Evolutionary conservation across 1,284 basidiomycete genomes (phyloP).

Genomic region (Apiotrichum gracile): DNA sequence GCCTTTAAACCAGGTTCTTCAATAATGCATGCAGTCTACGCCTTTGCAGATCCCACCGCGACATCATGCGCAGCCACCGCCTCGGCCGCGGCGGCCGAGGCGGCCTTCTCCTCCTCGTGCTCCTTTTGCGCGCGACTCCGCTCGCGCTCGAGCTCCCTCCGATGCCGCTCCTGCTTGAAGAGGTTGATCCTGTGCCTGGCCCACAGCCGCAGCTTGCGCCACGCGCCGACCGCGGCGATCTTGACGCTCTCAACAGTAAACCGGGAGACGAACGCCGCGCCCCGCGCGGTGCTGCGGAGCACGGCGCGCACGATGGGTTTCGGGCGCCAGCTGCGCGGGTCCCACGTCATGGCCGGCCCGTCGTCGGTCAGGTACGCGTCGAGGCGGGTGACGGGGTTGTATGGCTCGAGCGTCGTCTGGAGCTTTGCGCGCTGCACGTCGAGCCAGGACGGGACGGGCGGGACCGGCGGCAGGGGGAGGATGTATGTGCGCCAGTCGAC

Average conservation of each 20-base stretch:
- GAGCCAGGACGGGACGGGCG: background rate
- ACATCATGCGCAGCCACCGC: no score
- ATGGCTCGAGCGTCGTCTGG: background rate
- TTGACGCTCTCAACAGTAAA: background rate
- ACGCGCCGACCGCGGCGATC: background rate
- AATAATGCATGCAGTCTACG: no score
- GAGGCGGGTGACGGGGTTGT: conserved; percentile 7
- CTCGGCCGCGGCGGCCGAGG: no score
- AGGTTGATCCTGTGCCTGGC: no score
- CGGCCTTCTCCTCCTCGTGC: no score
- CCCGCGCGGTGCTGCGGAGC: background rate
- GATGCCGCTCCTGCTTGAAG: no score
- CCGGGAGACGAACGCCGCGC: background rate
- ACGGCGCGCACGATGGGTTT: background rate
- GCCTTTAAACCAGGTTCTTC: no score
- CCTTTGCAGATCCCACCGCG: no score
- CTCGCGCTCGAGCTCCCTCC: no score
- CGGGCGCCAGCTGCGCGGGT: conserved; percentile 22
- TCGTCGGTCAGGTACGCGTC: conserved; percentile 4
- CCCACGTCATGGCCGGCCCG: conserved; percentile 17
- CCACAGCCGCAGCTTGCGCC: no score
- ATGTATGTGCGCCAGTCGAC: background rate
- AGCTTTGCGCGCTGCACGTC: background rate
- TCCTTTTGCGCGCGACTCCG: no score
- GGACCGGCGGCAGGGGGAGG: background rate